Conservation (phyloP, 2,329 filamentous ascomycete species). For the Gnomoniopsis smithogilvyi region DNA sequence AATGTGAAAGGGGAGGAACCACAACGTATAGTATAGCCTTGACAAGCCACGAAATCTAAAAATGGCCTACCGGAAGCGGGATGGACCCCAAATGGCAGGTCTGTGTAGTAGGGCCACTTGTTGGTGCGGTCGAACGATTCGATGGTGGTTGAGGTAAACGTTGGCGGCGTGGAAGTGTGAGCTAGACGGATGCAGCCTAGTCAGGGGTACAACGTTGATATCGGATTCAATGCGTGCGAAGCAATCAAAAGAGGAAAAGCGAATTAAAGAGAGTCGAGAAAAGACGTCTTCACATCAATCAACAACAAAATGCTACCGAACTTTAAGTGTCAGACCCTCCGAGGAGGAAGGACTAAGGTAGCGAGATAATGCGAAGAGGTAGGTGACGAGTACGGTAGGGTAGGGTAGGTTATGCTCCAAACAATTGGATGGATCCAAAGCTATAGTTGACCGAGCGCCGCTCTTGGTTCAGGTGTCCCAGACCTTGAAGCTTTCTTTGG, state of each 20-base stretch:
- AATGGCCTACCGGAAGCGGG: background rate
- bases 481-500: slow-evolving; percentile 3
- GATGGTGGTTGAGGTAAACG: background rate
- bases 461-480: slow-evolving; percentile 15
- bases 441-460: slow-evolving; percentile 1
- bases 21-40: slow-evolving; percentile 6
- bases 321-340: background rate
- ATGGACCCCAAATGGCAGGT: background rate
- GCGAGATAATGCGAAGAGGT: too few species aligned
- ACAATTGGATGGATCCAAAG: background rate
- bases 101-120: too few species aligned
- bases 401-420: too few species aligned
- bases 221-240: background rate
- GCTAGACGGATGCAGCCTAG: slow-evolving; percentile 12
- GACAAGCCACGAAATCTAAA: background rate
- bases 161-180: background rate
- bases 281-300: background rate
- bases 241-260: background rate
- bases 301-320: background rate
- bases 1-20: background rate
- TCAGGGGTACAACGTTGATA: slow-evolving; percentile 11
- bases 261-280: background rate
- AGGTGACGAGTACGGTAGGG: too few species aligned
- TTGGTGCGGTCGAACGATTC: background rate
- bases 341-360: too few species aligned